Evolutionary conservation across 2,329 filamentous ascomycete genomes (phyloP), one percentile per base, ranked within the genome.

Genomic region (Colletotrichum costaricense): DNA sequence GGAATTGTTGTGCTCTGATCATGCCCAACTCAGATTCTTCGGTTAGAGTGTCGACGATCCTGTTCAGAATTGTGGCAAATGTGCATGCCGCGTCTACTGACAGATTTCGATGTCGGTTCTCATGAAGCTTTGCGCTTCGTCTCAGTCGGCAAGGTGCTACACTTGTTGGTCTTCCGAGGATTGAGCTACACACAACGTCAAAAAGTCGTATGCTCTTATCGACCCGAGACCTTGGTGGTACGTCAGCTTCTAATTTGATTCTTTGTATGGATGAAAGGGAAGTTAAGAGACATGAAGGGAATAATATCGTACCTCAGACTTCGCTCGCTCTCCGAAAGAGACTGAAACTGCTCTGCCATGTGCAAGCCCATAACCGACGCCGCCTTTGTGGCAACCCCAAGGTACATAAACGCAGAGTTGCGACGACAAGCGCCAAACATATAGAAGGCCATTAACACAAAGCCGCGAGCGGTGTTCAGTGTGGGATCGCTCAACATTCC

Each of bases 351-450:
- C 76, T 81, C 73, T 68, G 78, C 66, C 78, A 81, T 80, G 64
- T 91, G 89, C 7, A 92, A 76, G 0, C 90, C 90, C 0, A 92
- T 76, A 0, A 89, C 88, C 4, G 88, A 86, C 0, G 90, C 89
- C 0, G 89, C 88, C 66, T 88, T 86, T 0, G 87, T 84, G 1
- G 90, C 90, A 9, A 92, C 86, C 0, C 90, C 90, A 2, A 92
- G 78, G 68, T 92, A 92, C 88, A 92, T 91, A 66, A 90, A 92
- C 0, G 90, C 90, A 0, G 89, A 85, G 69, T 91, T 91, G 9
- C 89, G 83, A 38, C 88, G 87, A 65, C 89, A 91, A 4, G 88
- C 87, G 0, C 88, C 88, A 3, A 90, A 83, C 85, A 90, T 88
- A 75, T 90, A 91, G 74, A 90, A 90, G 0, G 88, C 84, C 86